Percentiles rank a stretch among this genome's conserved stretches.
These are phyloP conservation scores for Auriscalpium vulgare DNA, from an alignment of 768 basidiomycete genomes.

Conservation along the genomic window DNA sequence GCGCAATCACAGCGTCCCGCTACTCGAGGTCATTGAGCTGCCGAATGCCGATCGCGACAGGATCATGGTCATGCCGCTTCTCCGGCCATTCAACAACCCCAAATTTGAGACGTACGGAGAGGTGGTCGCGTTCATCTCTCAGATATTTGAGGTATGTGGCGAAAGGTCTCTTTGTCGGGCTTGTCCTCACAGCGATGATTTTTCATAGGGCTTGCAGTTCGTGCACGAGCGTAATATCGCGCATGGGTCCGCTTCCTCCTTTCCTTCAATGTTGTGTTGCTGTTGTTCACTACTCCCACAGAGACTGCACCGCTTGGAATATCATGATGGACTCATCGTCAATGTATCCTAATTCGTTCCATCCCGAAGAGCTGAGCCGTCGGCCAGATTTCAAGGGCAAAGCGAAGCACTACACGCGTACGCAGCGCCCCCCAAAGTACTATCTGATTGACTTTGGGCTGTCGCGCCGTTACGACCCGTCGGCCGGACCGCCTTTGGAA, in stretches of 20 bases:
- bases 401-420: conserved; percentile 17
- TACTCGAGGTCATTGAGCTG: conserved; percentile 13
- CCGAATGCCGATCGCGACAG: conserved; percentile 3
- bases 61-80: conserved; percentile 18
- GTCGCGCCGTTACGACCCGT: conserved; percentile 16
- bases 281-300: no score
- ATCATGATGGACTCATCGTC: conserved; percentile 6
- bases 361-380: conserved; percentile 2
- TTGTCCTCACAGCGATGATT: no score
- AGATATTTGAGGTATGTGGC: conserved; percentile 18
- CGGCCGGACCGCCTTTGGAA: conserved; percentile 8
- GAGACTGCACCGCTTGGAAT: neutral
- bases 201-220: no score
- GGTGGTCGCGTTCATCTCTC: conserved; percentile 17
- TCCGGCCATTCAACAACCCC: conserved; percentile 14
- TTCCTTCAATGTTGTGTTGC: no score
- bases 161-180: no score
- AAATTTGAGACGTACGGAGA: conserved; percentile 20
- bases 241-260: no score
- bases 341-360: conserved; percentile 8
- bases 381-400: conserved; percentile 1
- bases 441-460: conserved; percentile 24
- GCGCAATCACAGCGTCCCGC: conserved; percentile 17
- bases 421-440: neutral
- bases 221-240: no score